Conservation (phyloP, 768 basidiomycete genomes). For the Tylopilus vinaceipallidus region DNA sequence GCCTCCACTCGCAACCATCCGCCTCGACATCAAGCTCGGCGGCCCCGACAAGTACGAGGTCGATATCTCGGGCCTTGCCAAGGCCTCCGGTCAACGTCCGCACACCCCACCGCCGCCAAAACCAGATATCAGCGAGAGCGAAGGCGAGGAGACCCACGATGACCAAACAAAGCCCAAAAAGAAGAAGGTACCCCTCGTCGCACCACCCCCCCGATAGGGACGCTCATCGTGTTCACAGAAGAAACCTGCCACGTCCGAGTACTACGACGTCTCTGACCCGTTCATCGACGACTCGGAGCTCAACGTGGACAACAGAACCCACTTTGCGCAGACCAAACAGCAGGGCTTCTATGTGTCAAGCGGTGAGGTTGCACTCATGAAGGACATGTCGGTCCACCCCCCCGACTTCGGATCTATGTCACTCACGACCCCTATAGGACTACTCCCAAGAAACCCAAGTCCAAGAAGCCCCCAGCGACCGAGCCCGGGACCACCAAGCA, state of each 20-base stretch:
- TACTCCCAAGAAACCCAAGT: conserved; percentile 71
- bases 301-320: conserved; percentile 85
- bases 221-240: conserved; percentile 31
- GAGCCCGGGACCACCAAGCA: conserved; percentile 28
- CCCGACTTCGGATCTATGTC: not conserved
- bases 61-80: conserved; percentile 56
- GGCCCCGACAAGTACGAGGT: conserved; percentile 77
- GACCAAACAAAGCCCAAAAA: conserved; percentile 34
- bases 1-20: conserved; percentile 57
- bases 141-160: conserved; percentile 44
- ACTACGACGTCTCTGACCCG: conserved; percentile 89
- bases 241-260: conserved; percentile 60
- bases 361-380: conserved; percentile 83
- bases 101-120: conserved; percentile 52
- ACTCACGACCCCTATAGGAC: conserved; percentile 33
- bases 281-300: conserved; percentile 99
- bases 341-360: conserved; percentile 90
- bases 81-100: conserved; percentile 62
- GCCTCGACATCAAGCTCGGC: conserved; percentile 67
- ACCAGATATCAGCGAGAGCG: conserved; percentile 55
- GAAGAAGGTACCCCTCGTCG: conserved; percentile 36
- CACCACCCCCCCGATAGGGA: not conserved
- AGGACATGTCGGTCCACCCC: conserved; percentile 53
- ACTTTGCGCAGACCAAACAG: conserved; percentile 88
- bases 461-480: conserved; percentile 44